A percentile compares a stretch with the other conserved stretches of the same genome.
Conservation (phyloP, 2,329 filamentous ascomycete species). For the Zymoseptoria crescenta region DNA sequence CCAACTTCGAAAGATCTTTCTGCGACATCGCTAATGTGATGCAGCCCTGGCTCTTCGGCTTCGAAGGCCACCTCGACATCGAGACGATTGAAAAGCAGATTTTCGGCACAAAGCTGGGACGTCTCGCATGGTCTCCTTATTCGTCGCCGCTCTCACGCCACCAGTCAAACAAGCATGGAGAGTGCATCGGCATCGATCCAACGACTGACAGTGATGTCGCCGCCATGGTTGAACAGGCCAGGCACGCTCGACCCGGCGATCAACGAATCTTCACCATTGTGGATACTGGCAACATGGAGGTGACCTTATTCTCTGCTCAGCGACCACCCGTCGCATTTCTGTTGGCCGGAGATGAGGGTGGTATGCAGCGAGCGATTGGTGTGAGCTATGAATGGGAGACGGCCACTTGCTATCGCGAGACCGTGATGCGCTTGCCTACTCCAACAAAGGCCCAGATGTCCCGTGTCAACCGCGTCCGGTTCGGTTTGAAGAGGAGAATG, state of each 20-base stretch:
- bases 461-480: neutral
- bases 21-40: neutral
- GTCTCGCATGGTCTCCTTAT: conserved; percentile 29
- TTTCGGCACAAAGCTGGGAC: conserved; percentile 31
- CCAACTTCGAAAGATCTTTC: neutral
- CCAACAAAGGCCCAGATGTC: conserved; percentile 4
- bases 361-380: conserved; percentile 5
- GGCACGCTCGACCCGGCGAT: conserved; percentile 3
- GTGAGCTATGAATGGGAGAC: conserved; percentile 6
- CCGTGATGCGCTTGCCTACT: conserved; percentile 6
- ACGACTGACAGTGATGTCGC: conserved; percentile 4
- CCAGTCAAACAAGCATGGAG: conserved; percentile 2
- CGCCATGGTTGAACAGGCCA: neutral
- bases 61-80: conserved; percentile 37
- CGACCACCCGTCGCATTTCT: conserved; percentile 5
- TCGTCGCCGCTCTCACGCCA: conserved; percentile 6
- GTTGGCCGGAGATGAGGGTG: conserved; percentile 6
- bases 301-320: conserved; percentile 5
- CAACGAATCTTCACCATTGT: conserved; percentile 5
- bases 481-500: conserved; percentile 4
- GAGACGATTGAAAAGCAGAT: conserved; percentile 33
- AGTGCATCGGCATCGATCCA: conserved; percentile 7
- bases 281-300: conserved; percentile 7
- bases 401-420: conserved; percentile 5
- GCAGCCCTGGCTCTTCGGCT: conserved; percentile 36